Percentiles rank a stretch among this genome's conserved stretches.
Conservation (phyloP, 495 filamentous ascomycete species). For the Penicillium macrosclerotiorum region DNA sequence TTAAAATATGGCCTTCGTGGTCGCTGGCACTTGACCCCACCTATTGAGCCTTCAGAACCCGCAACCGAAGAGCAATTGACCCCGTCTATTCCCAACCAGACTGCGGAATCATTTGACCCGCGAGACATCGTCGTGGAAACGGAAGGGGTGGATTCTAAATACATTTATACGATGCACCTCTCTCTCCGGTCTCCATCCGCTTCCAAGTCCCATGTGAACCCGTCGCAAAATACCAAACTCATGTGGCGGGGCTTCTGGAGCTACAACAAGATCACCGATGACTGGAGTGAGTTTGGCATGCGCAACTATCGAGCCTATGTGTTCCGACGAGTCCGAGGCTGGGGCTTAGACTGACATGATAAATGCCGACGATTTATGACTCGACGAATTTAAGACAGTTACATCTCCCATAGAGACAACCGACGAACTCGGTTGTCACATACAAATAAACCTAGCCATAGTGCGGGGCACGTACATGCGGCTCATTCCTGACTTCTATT, state of each 20-base stretch:
- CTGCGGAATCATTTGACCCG: slow-evolving; percentile 21
- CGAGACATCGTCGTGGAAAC: slow-evolving; percentile 76
- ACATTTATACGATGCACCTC: slow-evolving; percentile 78
- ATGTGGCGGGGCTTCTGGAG: slow-evolving; percentile 89
- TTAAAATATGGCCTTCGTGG: slow-evolving; percentile 61
- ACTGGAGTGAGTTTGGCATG: slow-evolving; percentile 82
- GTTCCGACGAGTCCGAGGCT: slow-evolving; percentile 73
- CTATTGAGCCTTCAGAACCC: slow-evolving; percentile 18
- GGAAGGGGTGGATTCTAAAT: slow-evolving; percentile 72
- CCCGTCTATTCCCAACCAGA: slow-evolving; percentile 7
- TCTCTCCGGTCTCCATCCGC: slow-evolving; percentile 59
- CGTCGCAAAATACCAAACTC: slow-evolving; percentile 73
- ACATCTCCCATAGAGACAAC: too few relatives aligned
- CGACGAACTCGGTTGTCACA: too few relatives aligned
- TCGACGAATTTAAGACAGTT: too few relatives aligned
- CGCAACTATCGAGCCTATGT: slow-evolving; percentile 84
- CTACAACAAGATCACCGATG: slow-evolving; percentile 84
- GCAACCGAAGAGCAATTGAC: neutral
- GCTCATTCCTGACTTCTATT: too few relatives aligned
- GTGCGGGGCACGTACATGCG: too few relatives aligned
- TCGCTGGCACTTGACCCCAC: slow-evolving; percentile 57
- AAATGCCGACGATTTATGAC: slow-evolving; percentile 12
- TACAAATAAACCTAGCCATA: too few relatives aligned
- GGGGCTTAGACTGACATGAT: slow-evolving; percentile 36
- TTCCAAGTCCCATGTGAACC: slow-evolving; percentile 35